A percentile compares a stretch with the other conserved stretches of the same genome.
Conservation (phyloP, 495 filamentous ascomycete genomes). For the Cairneyella variabilis region DNA sequence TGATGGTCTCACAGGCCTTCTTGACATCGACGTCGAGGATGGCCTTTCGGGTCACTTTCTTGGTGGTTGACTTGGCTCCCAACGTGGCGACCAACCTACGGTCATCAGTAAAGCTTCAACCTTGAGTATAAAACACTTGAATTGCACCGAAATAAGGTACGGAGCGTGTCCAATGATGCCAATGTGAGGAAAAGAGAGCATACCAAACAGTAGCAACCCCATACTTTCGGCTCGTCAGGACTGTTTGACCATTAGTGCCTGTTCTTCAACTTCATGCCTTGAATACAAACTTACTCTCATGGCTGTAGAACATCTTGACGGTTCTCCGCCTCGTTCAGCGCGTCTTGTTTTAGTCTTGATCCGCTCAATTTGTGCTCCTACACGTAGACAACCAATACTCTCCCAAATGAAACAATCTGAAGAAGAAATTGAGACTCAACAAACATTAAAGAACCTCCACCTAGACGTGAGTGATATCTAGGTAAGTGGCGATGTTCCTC, state of each 20-base stretch:
- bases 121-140: too few species aligned
- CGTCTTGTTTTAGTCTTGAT: too few species aligned
- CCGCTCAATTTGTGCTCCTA: too few species aligned
- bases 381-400: too few species aligned
- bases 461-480: too few species aligned
- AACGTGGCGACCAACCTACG: slow-evolving; percentile 90
- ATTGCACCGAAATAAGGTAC: too few species aligned
- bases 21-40: slow-evolving; percentile 84
- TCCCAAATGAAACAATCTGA: background rate
- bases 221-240: slow-evolving; percentile 82
- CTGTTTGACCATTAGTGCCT: slow-evolving; percentile 38
- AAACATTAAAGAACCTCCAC: too few species aligned
- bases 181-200: background rate
- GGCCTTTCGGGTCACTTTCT: slow-evolving; percentile 77
- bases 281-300: slow-evolving; percentile 63
- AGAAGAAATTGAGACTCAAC: too few species aligned
- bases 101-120: too few species aligned
- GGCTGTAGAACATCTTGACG: slow-evolving; percentile 81
- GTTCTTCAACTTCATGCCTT: background rate
- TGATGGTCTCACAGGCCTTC: slow-evolving; percentile 83
- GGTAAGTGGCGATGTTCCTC: too few species aligned
- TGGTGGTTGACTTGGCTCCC: slow-evolving; percentile 66
- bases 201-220: slow-evolving; percentile 94
- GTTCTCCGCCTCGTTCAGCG: background rate
- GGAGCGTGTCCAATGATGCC: too few species aligned